Percentiles rank a stretch among this genome's conserved stretches.
Conservation (phyloP, 2,329 filamentous ascomycete species). For the Fusarium subtropicale region DNA sequence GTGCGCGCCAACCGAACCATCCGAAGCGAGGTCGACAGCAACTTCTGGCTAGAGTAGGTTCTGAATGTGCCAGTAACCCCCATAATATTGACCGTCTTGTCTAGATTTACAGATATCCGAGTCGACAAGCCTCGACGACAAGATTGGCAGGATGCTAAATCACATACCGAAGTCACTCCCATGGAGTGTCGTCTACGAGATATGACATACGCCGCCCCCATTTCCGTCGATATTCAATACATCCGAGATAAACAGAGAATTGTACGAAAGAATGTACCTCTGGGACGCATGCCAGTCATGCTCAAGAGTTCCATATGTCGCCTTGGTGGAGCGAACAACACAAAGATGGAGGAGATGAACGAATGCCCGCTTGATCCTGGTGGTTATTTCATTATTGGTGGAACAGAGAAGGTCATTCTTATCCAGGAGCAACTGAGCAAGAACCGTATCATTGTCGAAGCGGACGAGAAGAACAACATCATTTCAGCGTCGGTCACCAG, state of each 20-base stretch:
- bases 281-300: slow-evolving; percentile 97
- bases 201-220: slow-evolving; percentile 97
- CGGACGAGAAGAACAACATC: slow-evolving; percentile 89
- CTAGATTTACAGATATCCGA: slow-evolving; percentile 83
- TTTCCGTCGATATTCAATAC: slow-evolving; percentile 92
- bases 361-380: slow-evolving; percentile 97
- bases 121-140: slow-evolving; percentile 84
- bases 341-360: slow-evolving; percentile 90
- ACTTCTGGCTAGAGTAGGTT: slow-evolving; percentile 83
- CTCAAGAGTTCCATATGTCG: slow-evolving; percentile 94
- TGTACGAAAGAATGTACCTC: slow-evolving; percentile 79
- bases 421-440: slow-evolving; percentile 99
- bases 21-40: slow-evolving; percentile 90
- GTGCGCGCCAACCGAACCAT: slow-evolving; percentile 90
- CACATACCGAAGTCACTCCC: slow-evolving; percentile 82
- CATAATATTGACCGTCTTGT: slow-evolving; percentile 37
- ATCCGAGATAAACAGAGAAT: slow-evolving; percentile 82
- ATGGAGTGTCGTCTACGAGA: slow-evolving; percentile 97
- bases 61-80: slow-evolving; percentile 27
- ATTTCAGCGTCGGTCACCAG: slow-evolving; percentile 97
- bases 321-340: slow-evolving; percentile 83
- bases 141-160: slow-evolving; percentile 78
- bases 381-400: slow-evolving; percentile 97
- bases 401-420: slow-evolving; percentile 97
- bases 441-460: slow-evolving; percentile 97